A percentile compares a stretch with the other conserved stretches of the same genome.
Evolutionary conservation across 345 rosid genomes (phyloP).

Genomic region (Odontarrhena argentea): DNA sequence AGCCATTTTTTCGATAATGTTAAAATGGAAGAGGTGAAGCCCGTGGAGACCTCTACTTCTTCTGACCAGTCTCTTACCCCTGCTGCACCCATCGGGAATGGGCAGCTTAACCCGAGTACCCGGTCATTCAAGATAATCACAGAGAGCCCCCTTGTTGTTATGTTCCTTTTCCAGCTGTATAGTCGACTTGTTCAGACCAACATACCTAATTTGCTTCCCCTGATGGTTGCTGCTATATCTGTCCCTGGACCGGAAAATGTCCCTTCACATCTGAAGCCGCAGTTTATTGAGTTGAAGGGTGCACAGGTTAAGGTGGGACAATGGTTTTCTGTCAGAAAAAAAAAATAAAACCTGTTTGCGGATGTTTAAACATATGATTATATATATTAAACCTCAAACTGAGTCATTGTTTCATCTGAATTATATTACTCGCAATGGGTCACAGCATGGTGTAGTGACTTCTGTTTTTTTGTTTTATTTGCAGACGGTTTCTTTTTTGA

Average conservation of each 20-base stretch:
- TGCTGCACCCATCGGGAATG: conserved; percentile 44
- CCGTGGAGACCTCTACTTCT: conserved; percentile 36
- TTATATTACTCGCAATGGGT: neutral
- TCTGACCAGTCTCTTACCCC: conserved; percentile 40
- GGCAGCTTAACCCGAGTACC: conserved; percentile 86
- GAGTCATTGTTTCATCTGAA: neutral
- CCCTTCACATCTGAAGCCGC: conserved; percentile 73
- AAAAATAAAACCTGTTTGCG: neutral
- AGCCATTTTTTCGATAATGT: conserved; percentile 81
- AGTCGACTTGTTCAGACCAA: conserved; percentile 90
- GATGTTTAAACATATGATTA: too few species aligned
- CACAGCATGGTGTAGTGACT: conserved; percentile 23
- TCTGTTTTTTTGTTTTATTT: conserved; percentile 37
- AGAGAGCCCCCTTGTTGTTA: conserved; percentile 97
- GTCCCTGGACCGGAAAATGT: conserved; percentile 92
- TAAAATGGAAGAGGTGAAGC: conserved; percentile 50
- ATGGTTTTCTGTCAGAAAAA: conserved; percentile 13
- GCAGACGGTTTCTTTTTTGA: conserved; percentile 98
- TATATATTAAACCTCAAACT: too few species aligned
- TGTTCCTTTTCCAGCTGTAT: conserved; percentile 93
- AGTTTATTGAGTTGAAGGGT: conserved; percentile 88
- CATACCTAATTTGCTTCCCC: conserved; percentile 84
- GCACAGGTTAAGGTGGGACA: conserved; percentile 95
- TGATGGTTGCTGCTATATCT: conserved; percentile 97
- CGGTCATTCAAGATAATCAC: conserved; percentile 92